These are phyloP conservation scores for Aspergillus ochraceoroseus DNA, from an alignment of 2,329 filamentous ascomycete species.

Conservation along the genomic window DNA sequence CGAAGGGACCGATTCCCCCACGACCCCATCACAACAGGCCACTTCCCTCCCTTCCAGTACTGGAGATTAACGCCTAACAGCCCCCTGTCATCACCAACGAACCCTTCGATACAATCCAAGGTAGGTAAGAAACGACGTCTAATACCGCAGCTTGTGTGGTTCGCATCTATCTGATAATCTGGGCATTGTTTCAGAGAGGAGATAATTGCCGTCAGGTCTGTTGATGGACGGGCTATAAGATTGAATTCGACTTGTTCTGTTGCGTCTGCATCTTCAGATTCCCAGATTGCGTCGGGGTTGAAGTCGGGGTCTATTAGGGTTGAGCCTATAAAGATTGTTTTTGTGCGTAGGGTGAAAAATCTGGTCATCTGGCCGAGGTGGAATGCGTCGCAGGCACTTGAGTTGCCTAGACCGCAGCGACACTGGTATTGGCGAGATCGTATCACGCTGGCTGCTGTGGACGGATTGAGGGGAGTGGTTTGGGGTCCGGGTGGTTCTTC, in stretches of 20 bases:
- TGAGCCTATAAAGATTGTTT: constrained; percentile 42
- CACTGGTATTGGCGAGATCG: constrained; percentile 37
- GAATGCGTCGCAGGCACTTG: constrained; percentile 43
- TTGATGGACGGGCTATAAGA: constrained; percentile 16
- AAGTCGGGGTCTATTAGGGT: constrained; percentile 37
- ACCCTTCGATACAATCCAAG: constrained; percentile 38
- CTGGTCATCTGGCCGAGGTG: constrained; percentile 44
- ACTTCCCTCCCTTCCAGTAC: constrained; percentile 15
- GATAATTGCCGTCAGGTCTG: constrained; percentile 35
- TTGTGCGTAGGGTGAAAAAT: constrained; percentile 41
- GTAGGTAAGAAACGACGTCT: constrained; percentile 39
- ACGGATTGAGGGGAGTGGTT: constrained; percentile 13
- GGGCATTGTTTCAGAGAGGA: constrained; percentile 40
- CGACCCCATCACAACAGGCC: constrained; percentile 15
- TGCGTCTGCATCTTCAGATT: constrained; percentile 9
- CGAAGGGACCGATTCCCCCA: constrained; percentile 23
- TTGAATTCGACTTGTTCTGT: constrained; percentile 3
- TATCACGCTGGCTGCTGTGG: constrained; percentile 17
- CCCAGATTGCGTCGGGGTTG: constrained; percentile 17
- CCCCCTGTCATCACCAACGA: constrained; percentile 31
- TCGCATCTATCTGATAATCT: constrained; percentile 42
- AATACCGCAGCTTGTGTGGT: constrained; percentile 42
- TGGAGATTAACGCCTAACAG: constrained; percentile 28
- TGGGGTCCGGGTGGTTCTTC: constrained; percentile 24
- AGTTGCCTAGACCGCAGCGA: constrained; percentile 40